Evolutionary conservation across 495 filamentous ascomycete species (phyloP).

Genomic region (Neurospora sp.): DNA sequence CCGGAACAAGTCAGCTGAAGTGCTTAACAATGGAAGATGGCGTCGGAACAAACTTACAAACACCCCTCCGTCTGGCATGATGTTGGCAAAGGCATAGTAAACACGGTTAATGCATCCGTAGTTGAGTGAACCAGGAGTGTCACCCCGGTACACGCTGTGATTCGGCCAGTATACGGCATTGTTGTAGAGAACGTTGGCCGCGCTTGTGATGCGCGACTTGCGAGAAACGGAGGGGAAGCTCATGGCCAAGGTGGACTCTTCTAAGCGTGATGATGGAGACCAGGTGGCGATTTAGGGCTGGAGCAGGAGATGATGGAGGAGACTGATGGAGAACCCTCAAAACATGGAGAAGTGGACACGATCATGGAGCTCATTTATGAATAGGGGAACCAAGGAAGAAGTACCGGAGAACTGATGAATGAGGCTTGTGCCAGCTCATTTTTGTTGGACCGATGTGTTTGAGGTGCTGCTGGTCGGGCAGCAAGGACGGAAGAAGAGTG

Average conservation of each 20-base stretch:
- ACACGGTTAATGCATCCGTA: conserved; percentile 56
- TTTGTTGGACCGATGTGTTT: conserved; percentile 13
- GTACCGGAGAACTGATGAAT: conserved; percentile 7
- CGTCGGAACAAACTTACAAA: conserved; percentile 49
- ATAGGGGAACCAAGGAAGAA: conserved; percentile 1
- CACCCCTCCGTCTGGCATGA: conserved; percentile 68
- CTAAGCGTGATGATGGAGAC: neutral
- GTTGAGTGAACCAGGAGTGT: conserved; percentile 69
- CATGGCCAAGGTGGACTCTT: conserved; percentile 3
- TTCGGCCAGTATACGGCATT: conserved; percentile 93
- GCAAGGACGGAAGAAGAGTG: conserved; percentile 15
- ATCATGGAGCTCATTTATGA: conserved; percentile 6
- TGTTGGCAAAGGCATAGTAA: conserved; percentile 85
- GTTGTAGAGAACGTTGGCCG: conserved; percentile 41
- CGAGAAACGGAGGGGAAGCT: conserved; percentile 25
- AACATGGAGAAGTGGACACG: conserved; percentile 6
- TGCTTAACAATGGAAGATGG: conserved; percentile 2
- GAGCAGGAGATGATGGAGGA: conserved; percentile 1
- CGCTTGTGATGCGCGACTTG: conserved; percentile 31
- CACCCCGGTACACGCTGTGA: conserved; percentile 66
- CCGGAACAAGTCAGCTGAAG: conserved; percentile 15
- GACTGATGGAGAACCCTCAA: neutral
- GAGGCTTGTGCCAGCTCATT: conserved; percentile 20
- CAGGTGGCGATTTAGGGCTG: conserved; percentile 5
- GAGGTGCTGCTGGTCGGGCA: conserved; percentile 23